Evolutionary conservation across 164 flowering plant genomes (phyloP).

Genomic region (Aristolochia californica): DNA sequence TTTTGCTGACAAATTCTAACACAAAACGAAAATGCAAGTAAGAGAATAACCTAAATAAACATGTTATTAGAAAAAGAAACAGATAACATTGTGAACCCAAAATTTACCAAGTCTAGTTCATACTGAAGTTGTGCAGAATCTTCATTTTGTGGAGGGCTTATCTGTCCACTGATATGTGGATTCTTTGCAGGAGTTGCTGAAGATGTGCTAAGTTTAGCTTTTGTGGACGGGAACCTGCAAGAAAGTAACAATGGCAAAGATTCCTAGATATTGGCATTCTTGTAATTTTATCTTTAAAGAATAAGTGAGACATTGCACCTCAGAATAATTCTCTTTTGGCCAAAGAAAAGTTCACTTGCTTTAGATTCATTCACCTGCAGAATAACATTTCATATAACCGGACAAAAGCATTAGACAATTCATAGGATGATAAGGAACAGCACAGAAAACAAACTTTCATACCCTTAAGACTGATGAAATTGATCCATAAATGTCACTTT

Average conservation of each 20-base stretch:
- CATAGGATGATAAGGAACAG: not conserved
- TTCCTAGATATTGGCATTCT: not conserved
- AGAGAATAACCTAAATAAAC: not conserved
- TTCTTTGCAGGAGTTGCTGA: slow-evolving; percentile 61
- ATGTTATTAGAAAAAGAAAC: too few relatives aligned
- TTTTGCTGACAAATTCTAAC: slow-evolving; percentile 62
- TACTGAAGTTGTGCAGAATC: slow-evolving; percentile 36
- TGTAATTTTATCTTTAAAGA: not conserved
- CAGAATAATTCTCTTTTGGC: slow-evolving; percentile 37
- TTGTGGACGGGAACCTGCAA: slow-evolving; percentile 65
- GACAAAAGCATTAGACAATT: not conserved
- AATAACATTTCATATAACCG: not conserved
- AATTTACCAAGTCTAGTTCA: slow-evolving; percentile 48
- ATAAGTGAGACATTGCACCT: too few relatives aligned
- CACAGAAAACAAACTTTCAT: not conserved
- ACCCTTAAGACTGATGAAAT: slow-evolving; percentile 83
- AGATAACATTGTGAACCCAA: not conserved
- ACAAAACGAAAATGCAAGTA: not conserved
- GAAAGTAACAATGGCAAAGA: not conserved
- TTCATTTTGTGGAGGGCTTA: slow-evolving; percentile 21
- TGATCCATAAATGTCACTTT: slow-evolving; percentile 88
- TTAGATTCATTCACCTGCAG: slow-evolving; percentile 76
- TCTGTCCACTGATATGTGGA: slow-evolving; percentile 30
- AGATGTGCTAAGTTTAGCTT: slow-evolving; percentile 30
- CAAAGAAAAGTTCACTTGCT: slow-evolving; percentile 33